These are phyloP conservation scores for Bryoerythrophyllum caledonicum DNA, from an alignment of 225 moss, liverwort and hornwort species.

Conservation along the genomic window DNA sequence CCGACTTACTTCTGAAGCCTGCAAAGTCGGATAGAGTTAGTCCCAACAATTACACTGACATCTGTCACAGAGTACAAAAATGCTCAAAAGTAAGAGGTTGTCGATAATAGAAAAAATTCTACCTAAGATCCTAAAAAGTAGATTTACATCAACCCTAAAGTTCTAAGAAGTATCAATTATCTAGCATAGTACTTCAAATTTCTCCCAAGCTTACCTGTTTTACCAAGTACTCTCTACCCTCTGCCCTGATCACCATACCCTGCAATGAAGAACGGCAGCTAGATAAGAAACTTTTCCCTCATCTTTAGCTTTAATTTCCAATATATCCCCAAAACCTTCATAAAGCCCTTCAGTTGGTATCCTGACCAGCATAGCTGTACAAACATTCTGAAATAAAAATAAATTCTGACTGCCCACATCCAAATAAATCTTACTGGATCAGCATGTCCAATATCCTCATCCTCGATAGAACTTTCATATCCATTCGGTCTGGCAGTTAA, in stretches of 20 bases:
- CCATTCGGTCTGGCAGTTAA: conserved; percentile 37
- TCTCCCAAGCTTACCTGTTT: conserved; percentile 57
- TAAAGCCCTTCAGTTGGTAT: background rate
- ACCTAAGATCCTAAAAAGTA: background rate
- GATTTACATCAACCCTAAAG: background rate
- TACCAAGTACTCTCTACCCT: conserved; percentile 63
- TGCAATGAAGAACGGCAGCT: conserved; percentile 20
- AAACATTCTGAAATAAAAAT: conserved; percentile 5
- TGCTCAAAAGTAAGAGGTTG: background rate
- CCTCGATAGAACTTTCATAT: conserved; percentile 40
- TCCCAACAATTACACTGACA: background rate
- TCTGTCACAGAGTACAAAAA: background rate
- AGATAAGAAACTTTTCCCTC: background rate
- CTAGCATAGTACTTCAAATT: background rate
- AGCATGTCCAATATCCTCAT: conserved; percentile 53
- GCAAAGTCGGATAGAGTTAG: background rate
- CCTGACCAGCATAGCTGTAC: background rate
- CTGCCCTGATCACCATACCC: conserved; percentile 50
- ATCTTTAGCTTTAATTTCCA: background rate
- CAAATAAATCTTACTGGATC: conserved; percentile 34
- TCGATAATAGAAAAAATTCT: background rate
- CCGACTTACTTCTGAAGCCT: conserved; percentile 75
- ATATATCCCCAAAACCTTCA: background rate
- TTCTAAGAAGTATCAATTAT: background rate
- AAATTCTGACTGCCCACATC: conserved; percentile 2